Base-by-base conservation (phyloP, 768 basidiomycete genomes). In the Dendrothele bispora region DNA sequence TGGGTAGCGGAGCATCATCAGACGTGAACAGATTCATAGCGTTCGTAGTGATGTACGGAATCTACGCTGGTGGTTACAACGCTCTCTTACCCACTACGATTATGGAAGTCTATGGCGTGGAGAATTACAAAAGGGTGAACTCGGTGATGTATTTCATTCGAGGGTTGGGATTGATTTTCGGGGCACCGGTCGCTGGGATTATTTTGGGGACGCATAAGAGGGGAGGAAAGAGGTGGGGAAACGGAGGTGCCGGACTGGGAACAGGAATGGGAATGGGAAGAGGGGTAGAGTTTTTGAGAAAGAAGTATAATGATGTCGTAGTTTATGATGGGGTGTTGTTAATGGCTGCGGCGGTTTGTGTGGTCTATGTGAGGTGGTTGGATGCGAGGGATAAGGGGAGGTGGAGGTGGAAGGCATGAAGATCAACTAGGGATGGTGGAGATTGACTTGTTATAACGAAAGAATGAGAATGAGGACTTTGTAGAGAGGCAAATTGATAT, bases 21-120 rank as follows among this genome's bases (percentile, higher is more conserved):
- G n/a, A n/a, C n/a, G n/a, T n/a, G n/a, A n/a, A n/a, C n/a, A n/a
- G 70, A 3, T 77, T 73, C 52, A 53, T 71, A 32, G 65, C 64
- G 1, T 74, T 75, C 55, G 52, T 69, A 18, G 60, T 74, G 20
- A 46, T 69, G 41, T 75, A 76, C 50, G 74, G 70, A 14, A 57
- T 74, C 41, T 68, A 65, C 38, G 69, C 74, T 2, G 73, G 73
- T 17, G 73, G 73, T 3, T 74, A 75, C 59, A 73, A 73, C 48
- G 68, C 70, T 10, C 61, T 74, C 11, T 54, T 75, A 18, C 73
- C 73, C 4, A 73, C 74, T 5, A 70, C 72, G 1, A 70, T 73
- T 46, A 64, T 70, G 1, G 73, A 73, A 35, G 61, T 75, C 6
- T 75, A 71, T 48, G 73, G 73, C 3, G 60, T 66, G 20, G 68